phyloP scores from a whole-genome alignment of 2,329 filamentous ascomycete species.

The Scorias spongiosa region DNA sequence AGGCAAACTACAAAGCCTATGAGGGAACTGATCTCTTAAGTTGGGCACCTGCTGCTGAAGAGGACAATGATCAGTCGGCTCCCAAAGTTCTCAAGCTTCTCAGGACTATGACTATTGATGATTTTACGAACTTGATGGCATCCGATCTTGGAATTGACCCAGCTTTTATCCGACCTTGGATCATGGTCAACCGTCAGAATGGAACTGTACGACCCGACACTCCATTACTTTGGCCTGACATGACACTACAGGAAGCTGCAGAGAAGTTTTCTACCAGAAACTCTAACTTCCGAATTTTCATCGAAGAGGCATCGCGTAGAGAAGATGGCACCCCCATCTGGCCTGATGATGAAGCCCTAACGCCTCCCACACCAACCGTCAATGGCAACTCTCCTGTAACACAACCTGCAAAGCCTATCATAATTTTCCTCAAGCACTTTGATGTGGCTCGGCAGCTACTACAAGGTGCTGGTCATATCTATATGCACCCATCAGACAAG shows the following conservation, averaged over 20 bases:
- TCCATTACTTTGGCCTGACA: conserved; percentile 60
- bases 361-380: conserved; percentile 25
- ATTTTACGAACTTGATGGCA: conserved; percentile 59
- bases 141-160: conserved; percentile 53
- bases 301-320: conserved; percentile 58
- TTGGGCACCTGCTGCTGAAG: conserved; percentile 48
- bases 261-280: conserved; percentile 54
- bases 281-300: conserved; percentile 63
- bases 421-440: conserved; percentile 88
- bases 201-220: conserved; percentile 88
- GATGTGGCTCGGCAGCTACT: conserved; percentile 63
- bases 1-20: conserved; percentile 66
- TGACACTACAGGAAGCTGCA: conserved; percentile 51
- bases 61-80: conserved; percentile 48
- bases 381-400: conserved; percentile 24
- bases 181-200: conserved; percentile 97
- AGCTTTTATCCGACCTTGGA: conserved; percentile 68
- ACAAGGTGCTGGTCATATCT: conserved; percentile 65
- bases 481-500: conserved; percentile 75
- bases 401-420: conserved; percentile 40
- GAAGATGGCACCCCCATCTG: conserved; percentile 59
- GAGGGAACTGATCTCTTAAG: conserved; percentile 65
- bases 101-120: conserved; percentile 57
- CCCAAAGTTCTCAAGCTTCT: conserved; percentile 60
- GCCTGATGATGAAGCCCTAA: conserved; percentile 46